Evolutionary conservation across 2,329 filamentous ascomycete genomes (phyloP).

Genomic region (Falciphora oryzae): DNA sequence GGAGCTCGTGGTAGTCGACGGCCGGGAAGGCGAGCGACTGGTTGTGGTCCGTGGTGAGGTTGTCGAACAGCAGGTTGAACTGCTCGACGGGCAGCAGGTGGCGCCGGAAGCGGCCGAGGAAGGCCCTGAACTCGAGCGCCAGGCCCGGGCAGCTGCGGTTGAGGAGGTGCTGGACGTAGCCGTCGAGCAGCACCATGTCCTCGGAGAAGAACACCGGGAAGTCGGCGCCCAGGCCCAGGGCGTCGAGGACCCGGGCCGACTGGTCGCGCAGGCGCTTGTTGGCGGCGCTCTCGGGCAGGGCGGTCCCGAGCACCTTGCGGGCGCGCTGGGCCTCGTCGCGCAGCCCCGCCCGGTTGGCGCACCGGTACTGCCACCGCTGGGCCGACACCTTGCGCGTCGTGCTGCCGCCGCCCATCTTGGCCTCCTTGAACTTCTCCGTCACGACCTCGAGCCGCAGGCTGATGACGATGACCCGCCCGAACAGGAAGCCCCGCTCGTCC

Average conservation of each 20-base stretch:
- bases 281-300: not conserved
- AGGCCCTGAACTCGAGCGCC: not conserved
- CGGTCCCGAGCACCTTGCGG: not conserved
- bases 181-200: constrained; percentile 7
- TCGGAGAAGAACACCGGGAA: constrained; percentile 5
- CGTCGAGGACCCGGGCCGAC: not conserved
- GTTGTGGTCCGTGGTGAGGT: not conserved
- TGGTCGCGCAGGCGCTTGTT: constrained; percentile 1
- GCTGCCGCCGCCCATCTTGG: not conserved
- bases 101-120: constrained; percentile 2
- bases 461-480: constrained; percentile 6
- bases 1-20: constrained; percentile 1
- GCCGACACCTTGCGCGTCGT: not conserved
- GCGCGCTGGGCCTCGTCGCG: not conserved
- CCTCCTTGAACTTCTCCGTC: not conserved
- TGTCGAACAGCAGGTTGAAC: constrained; percentile 1
- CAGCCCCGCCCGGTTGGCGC: constrained; percentile 3
- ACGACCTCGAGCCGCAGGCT: constrained; percentile 1
- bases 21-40: not conserved
- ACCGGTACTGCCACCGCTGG: constrained; percentile 2
- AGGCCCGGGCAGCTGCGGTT: not conserved
- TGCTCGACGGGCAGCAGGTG: constrained; percentile 3
- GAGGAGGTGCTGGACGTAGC: not conserved
- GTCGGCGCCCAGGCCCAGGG: constrained; percentile 1
- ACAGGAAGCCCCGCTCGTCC: constrained; percentile 4